Evolutionary conservation across 192 early-diverging fungal genomes (phyloP), one percentile per base, ranked within the genome.

Genomic region (Mortierella antarctica): DNA sequence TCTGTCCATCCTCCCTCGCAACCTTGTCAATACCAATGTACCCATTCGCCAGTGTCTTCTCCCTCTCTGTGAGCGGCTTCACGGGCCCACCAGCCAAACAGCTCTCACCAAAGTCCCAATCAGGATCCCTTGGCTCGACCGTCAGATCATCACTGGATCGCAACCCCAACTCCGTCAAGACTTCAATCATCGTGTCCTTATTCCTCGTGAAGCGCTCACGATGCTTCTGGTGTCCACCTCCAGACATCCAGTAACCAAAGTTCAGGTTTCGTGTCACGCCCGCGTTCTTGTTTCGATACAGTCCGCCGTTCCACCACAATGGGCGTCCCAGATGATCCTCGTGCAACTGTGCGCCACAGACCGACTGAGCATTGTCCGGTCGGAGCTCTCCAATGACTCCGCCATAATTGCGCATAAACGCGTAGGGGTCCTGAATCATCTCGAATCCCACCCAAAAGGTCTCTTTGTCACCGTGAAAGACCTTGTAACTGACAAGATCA

Each of bases 381-480:
- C 82, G 73, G 23, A 86, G 75, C 44, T 74, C 84, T 40, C 90
- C 91, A 59, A 91, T 83, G 18, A 83, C 85, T 10, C 82, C 89
- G 10, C 84, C 87, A 65, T 84, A 81, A 7, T 81, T 85, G 52
- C 76, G 77, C 21, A 83, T 74, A 42, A 87, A 89, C 13, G 80
- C 70, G 61, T 88, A 88, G 1, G 88, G 89, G 40, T 86, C 83
- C 31, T 88, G 82, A 20, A 85, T 60, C 84, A 89, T 86, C 71
- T 92, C 92, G 46, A 78, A 86, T 4, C 90, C 90, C 21, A 86
- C 78, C 92, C 92, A 93, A 47, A 90, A 93, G 0, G 90, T 87
- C 67, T 93, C 92, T 69, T 93, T 93, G 79, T 93, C 92, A n/a
- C 91, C 90, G 57, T 87, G 83, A 6, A 86, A 74, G 20, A 83